Evolutionary conservation across 805 yeast species (phyloP).

Genomic region (Metschnikowia rubicola): DNA sequence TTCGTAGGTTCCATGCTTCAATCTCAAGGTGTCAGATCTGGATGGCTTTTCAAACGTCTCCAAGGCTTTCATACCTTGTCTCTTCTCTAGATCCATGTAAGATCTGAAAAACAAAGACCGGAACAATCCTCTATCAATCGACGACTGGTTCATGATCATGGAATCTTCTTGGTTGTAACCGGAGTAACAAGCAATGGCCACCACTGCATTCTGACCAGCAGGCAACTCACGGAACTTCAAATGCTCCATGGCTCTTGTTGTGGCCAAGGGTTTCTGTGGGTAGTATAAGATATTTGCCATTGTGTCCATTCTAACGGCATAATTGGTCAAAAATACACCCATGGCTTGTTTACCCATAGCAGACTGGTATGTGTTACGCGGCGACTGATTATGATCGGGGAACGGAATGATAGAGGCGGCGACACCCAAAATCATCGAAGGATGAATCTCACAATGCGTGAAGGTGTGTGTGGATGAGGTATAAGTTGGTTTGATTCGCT

Average conservation of each 20-base stretch:
- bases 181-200: constrained; percentile 95
- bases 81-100: constrained; percentile 97
- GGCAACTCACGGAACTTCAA: constrained; percentile 96
- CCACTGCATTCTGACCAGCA: constrained; percentile 98
- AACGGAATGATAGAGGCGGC: constrained; percentile 98
- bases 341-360: constrained; percentile 99
- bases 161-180: constrained; percentile 99
- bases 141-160: constrained; percentile 98
- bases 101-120: constrained; percentile 95
- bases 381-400: constrained; percentile 99
- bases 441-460: constrained; percentile 99
- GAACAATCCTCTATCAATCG: constrained; percentile 94
- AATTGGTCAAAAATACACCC: constrained; percentile 97
- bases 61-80: constrained; percentile 97
- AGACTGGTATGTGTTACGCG: constrained; percentile 98
- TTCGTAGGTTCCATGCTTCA: constrained; percentile 97
- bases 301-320: constrained; percentile 96
- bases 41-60: constrained; percentile 98
- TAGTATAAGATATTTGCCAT: constrained; percentile 97
- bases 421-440: constrained; percentile 97
- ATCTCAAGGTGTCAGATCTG: constrained; percentile 87
- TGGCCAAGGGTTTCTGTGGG: constrained; percentile 97
- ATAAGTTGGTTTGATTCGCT: constrained; percentile 73
- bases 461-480: constrained; percentile 64
- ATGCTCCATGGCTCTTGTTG: constrained; percentile 96